Evolutionary conservation across 75 land plant genomes (phyloP).

Genomic region (Pinus tabuliformis): DNA sequence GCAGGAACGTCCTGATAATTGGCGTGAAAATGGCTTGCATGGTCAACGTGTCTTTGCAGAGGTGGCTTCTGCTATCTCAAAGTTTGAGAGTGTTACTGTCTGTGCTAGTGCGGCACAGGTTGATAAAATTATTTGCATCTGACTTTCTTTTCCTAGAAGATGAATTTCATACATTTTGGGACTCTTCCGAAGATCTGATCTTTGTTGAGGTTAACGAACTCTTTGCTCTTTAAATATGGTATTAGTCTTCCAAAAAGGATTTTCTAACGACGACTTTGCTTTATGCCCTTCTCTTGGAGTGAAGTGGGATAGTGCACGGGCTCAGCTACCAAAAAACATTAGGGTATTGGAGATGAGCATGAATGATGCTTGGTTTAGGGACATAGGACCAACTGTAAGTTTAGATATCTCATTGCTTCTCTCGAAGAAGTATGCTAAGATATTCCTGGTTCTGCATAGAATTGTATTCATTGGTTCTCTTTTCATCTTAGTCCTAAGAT

Average conservation of each 20-base stretch:
- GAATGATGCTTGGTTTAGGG: conserved; percentile 98
- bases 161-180: background rate
- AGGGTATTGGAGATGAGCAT: conserved; percentile 92
- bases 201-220: conserved; percentile 1
- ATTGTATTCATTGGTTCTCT: background rate
- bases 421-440: background rate
- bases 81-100: conserved; percentile 90
- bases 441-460: background rate
- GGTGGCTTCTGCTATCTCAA: conserved; percentile 87
- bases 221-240: background rate
- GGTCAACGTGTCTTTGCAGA: conserved; percentile 67
- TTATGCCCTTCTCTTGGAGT: conserved; percentile 1
- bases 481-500: background rate
- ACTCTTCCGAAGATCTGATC: background rate
- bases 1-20: conserved; percentile 94
- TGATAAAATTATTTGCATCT: background rate
- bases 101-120: conserved; percentile 84
- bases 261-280: background rate
- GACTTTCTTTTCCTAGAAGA: conserved; percentile 4
- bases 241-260: background rate
- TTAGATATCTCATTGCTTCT: background rate
- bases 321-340: conserved; percentile 49
- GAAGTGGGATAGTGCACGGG: conserved; percentile 82
- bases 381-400: conserved; percentile 89
- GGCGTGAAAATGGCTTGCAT: conserved; percentile 71